Conservation (phyloP, 139 green algal genomes). For the Coccomyxa sp. region DNA sequence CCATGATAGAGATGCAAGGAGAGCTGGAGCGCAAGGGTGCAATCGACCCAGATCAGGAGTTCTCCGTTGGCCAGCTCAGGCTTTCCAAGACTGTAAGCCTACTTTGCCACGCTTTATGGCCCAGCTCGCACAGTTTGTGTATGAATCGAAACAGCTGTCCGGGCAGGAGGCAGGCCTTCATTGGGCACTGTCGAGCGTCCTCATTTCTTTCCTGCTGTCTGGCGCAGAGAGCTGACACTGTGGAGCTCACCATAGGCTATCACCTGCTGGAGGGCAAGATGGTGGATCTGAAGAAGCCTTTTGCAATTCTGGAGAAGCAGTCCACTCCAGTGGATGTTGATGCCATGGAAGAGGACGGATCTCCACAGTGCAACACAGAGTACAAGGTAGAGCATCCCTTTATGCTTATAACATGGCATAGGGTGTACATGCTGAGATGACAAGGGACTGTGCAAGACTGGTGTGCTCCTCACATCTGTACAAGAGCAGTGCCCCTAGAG, state of each 20-base stretch:
- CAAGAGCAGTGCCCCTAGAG: background rate
- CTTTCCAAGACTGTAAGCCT: too few species aligned
- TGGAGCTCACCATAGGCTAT: constrained; percentile 73
- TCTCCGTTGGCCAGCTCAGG: constrained; percentile 38
- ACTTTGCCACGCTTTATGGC: too few species aligned
- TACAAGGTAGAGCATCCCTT: background rate
- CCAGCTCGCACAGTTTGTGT: too few species aligned
- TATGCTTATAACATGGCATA: background rate
- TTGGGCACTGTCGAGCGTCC: too few species aligned
- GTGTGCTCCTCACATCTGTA: background rate
- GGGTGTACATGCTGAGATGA: background rate
- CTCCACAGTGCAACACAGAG: background rate
- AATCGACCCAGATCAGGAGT: constrained; percentile 6
- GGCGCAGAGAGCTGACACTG: constrained; percentile 32
- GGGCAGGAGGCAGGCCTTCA: too few species aligned
- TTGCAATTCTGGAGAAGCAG: constrained; percentile 62
- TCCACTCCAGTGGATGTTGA: background rate
- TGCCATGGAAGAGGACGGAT: background rate
- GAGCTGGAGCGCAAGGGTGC: constrained; percentile 36
- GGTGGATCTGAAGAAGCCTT: constrained; percentile 73
- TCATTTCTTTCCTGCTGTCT: background rate
- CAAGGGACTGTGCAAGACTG: background rate
- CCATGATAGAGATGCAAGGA: constrained; percentile 51
- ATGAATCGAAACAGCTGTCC: too few species aligned
- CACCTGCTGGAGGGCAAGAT: constrained; percentile 78